These are phyloP conservation scores for Saraca asoca DNA, from an alignment of 331 rosid species.

Conservation along the genomic window DNA sequence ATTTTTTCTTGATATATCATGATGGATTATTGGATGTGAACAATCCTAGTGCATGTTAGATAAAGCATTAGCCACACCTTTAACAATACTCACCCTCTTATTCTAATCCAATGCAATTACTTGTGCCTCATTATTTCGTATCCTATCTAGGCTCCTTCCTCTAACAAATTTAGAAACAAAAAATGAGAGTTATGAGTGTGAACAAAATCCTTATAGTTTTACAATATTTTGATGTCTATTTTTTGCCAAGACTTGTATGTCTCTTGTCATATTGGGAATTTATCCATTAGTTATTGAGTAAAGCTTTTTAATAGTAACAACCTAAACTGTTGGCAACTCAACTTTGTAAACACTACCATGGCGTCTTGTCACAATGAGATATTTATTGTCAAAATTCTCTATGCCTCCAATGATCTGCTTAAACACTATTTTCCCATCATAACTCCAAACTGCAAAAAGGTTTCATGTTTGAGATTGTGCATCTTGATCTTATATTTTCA, in stretches of 20 bases:
- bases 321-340: constrained; percentile 25
- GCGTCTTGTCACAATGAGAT: constrained; percentile 27
- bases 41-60: constrained; percentile 38
- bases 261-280: constrained; percentile 17
- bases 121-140: constrained; percentile 29
- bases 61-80: constrained; percentile 35
- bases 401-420: too few relatives aligned
- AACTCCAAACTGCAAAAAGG: constrained; percentile 16
- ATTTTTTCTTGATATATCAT: constrained; percentile 58
- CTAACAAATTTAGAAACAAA: constrained; percentile 17
- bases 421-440: constrained; percentile 25
- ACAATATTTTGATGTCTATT: constrained; percentile 53
- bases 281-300: constrained; percentile 31
- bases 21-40: constrained; percentile 45
- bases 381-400: too few relatives aligned
- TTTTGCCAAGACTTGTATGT: too few relatives aligned
- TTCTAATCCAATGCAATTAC: constrained; percentile 51
- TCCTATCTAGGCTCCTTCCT: constrained; percentile 44
- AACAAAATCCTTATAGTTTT: constrained; percentile 51
- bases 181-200: constrained; percentile 30
- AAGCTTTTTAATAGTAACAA: constrained; percentile 55
- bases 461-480: not conserved
- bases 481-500: not conserved
- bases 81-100: constrained; percentile 46
- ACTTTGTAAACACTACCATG: constrained; percentile 54